Evolutionary conservation across 768 basidiomycete species (phyloP).

Genomic region (Lepiota subincarnata): DNA sequence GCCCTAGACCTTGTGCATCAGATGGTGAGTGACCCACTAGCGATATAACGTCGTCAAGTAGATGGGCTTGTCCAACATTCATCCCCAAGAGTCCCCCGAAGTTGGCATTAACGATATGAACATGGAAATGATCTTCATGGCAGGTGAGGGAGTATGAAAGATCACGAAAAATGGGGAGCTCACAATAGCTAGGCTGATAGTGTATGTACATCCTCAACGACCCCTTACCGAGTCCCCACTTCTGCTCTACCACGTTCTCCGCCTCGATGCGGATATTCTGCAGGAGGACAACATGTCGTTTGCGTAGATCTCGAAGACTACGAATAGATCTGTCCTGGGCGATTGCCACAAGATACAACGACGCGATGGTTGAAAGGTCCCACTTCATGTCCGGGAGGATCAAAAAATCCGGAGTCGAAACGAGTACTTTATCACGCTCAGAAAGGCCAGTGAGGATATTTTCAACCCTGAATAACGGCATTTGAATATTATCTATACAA

Average conservation of each 20-base stretch:
- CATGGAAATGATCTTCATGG: constrained; percentile 82
- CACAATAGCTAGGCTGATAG: constrained; percentile 96
- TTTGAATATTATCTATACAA: neutral
- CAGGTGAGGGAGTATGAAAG: neutral
- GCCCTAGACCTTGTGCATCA: neutral
- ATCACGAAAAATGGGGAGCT: constrained; percentile 23
- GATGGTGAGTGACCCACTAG: constrained; percentile 44
- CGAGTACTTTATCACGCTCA: constrained; percentile 72
- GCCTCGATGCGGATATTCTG: constrained; percentile 59
- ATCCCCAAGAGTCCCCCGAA: constrained; percentile 62
- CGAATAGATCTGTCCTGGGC: constrained; percentile 56
- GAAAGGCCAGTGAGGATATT: constrained; percentile 76
- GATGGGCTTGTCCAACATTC: constrained; percentile 86
- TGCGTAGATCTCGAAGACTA: constrained; percentile 73
- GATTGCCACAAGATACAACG: constrained; percentile 85
- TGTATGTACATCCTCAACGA: constrained; percentile 81
- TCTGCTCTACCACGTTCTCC: constrained; percentile 44
- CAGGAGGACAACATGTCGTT: constrained; percentile 62
- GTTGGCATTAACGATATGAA: constrained; percentile 83
- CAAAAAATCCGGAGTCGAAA: constrained; percentile 59
- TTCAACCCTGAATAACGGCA: constrained; percentile 57
- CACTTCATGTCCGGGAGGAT: constrained; percentile 97
- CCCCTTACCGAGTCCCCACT: constrained; percentile 63
- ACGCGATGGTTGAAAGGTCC: constrained; percentile 71
- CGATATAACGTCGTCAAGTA: constrained; percentile 89